These are phyloP conservation scores for Ailanthus altissimus DNA, from an alignment of 345 rosid genomes.

Conservation along the genomic window DNA sequence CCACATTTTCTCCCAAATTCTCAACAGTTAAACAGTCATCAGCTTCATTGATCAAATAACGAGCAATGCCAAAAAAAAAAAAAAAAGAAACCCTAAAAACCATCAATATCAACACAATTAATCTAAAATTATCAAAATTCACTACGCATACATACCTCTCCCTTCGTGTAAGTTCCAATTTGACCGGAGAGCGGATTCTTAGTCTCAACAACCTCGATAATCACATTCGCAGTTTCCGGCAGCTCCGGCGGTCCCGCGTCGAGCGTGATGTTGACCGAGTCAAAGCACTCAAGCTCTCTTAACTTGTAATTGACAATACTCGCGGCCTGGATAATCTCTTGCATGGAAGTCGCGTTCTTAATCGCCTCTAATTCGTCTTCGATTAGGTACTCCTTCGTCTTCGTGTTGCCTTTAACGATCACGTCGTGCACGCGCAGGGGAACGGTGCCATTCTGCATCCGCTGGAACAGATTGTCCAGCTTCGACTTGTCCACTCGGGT, in stretches of 20 bases:
- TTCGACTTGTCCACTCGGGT: conserved; percentile 35
- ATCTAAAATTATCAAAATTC: background rate
- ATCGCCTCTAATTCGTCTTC: conserved; percentile 64
- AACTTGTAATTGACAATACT: conserved; percentile 59
- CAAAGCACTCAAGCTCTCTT: conserved; percentile 69
- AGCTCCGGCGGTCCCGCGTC: conserved; percentile 91
- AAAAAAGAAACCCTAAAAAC: background rate
- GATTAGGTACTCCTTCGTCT: conserved; percentile 75
- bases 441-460: conserved; percentile 51
- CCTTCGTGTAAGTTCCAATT: conserved; percentile 70
- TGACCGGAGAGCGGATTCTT: conserved; percentile 59
- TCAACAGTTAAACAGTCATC: background rate
- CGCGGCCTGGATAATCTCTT: conserved; percentile 72
- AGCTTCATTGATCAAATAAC: background rate
- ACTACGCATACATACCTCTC: conserved; percentile 49
- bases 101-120: background rate
- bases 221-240: conserved; percentile 78
- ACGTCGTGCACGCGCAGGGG: conserved; percentile 88
- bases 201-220: conserved; percentile 71
- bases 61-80: background rate
- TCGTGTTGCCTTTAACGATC: conserved; percentile 68
- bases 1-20: background rate
- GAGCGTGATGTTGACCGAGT: conserved; percentile 76
- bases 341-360: conserved; percentile 63
- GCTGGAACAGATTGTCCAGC: conserved; percentile 50